Conservation (phyloP, 495 filamentous ascomycete species). For the Clavariopsis aquatica region DNA sequence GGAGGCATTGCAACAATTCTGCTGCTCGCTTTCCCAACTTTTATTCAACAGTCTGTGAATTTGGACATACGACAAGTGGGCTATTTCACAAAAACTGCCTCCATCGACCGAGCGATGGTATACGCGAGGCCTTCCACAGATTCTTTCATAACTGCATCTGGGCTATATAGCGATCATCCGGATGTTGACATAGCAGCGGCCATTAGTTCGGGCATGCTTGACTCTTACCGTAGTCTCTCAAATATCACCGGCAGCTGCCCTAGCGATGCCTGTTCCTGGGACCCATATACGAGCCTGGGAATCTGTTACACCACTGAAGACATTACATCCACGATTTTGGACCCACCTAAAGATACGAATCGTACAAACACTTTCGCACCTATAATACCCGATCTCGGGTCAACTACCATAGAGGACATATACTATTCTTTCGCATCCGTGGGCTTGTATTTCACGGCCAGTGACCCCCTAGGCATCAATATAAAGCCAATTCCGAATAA, state of each 20-base stretch:
- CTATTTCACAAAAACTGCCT: too few species aligned
- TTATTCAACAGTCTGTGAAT: neutral
- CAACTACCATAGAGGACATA: too few species aligned
- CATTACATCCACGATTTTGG: neutral
- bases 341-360: neutral
- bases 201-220: neutral
- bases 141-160: neutral
- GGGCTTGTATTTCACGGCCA: too few species aligned
- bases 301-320: neutral
- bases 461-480: too few species aligned
- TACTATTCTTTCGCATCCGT: too few species aligned
- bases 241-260: neutral
- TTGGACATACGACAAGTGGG: too few species aligned
- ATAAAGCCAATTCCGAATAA: too few species aligned
- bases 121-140: too few species aligned
- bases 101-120: too few species aligned
- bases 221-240: neutral
- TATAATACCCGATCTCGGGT: too few species aligned
- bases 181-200: neutral
- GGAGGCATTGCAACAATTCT: neutral
- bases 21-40: neutral
- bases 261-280: neutral
- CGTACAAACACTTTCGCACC: neutral
- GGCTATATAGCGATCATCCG: neutral
- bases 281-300: neutral